Conservation (phyloP, 371 early-diverging fungal genomes). For the Mortierella sp. region DNA sequence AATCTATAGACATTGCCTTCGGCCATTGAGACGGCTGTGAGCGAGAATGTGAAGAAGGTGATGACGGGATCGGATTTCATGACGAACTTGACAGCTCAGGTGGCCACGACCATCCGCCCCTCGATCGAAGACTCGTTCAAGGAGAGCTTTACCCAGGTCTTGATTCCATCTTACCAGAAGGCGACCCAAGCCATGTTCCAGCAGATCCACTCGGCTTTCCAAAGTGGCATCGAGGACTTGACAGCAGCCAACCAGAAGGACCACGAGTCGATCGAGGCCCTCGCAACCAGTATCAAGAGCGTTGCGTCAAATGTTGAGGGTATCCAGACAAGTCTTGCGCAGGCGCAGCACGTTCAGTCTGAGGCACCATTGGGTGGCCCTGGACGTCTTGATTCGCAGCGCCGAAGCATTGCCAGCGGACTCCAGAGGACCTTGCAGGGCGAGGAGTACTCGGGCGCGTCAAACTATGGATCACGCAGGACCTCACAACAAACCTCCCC, state of each 20-base stretch:
- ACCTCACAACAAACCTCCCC: constrained; percentile 50
- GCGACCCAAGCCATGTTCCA: constrained; percentile 63
- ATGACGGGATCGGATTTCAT: constrained; percentile 61
- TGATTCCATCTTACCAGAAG: constrained; percentile 61
- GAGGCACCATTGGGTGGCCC: constrained; percentile 10
- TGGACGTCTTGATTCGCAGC: constrained; percentile 28
- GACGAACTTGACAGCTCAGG: constrained; percentile 46
- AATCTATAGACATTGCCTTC: constrained; percentile 49
- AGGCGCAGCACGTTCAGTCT: constrained; percentile 35
- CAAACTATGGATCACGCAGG: constrained; percentile 30
- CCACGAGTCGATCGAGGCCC: constrained; percentile 31
- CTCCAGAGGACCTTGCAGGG: constrained; percentile 49
- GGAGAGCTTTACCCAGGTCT: constrained; percentile 57
- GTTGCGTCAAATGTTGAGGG: constrained; percentile 30
- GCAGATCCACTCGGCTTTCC: constrained; percentile 59
- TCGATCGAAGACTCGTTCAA: constrained; percentile 60
- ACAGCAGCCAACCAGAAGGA: constrained; percentile 35
- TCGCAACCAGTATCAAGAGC: constrained; percentile 19
- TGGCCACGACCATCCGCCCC: constrained; percentile 56
- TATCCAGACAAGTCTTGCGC: constrained; percentile 28
- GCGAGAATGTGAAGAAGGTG: constrained; percentile 66
- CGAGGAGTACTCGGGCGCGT: constrained; percentile 11
- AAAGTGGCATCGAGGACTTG: constrained; percentile 58
- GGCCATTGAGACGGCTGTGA: constrained; percentile 66
- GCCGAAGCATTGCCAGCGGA: constrained; percentile 33